Evolutionary conservation across 2,329 filamentous ascomycete genomes (phyloP), one percentile per base, ranked within the genome.

Genomic region (Zymoseptoria ardabiliae): DNA sequence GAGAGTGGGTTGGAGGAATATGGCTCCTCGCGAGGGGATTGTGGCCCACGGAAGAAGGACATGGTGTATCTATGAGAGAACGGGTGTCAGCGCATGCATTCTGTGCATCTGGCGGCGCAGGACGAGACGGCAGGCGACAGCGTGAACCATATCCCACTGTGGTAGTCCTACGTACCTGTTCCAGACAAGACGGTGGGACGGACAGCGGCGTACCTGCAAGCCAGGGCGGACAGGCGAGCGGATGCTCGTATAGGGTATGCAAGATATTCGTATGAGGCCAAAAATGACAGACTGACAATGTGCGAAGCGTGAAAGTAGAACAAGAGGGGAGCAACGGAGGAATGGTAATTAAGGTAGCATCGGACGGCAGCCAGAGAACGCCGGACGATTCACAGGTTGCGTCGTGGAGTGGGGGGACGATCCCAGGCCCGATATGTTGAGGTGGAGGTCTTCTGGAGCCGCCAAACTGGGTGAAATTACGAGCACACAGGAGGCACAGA

Each of bases 21-120:
- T 69, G 84, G 78, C 71, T 96, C 91, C 77, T 87, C 88, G 69
- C 86, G 85, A 58, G 90, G 85, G 68, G 89, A 89, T 75, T 89
- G 86, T 75, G 91, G 87, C 71, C 83, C 83, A 68, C 87, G 86
- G 76, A 89, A 83, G 76, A 83, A 88, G 66, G 85, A 83, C 86
- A 89, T 89, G 67, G 64, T 55, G 11, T 21, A 21, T 51, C 19
- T 51, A 20, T 21, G 50, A 23, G 22, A 22, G 50, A 22, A n/a
- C 35, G 35, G 35, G 35, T 45, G 35, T 45, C 35, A 45, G 35
- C 35, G 35, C 35, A 45, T n/a, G 17, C 35, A 45, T 17, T 13
- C 35, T 45, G 35, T 45, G 35, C 35, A 45, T 45, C 35, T 45
- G 11, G 35, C 17, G 35, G 35, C 17, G 35, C 35, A 45, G 35